Evolutionary conservation across 345 rosid genomes (phyloP).

Genomic region (Rhodomyrtus tomentosa): DNA sequence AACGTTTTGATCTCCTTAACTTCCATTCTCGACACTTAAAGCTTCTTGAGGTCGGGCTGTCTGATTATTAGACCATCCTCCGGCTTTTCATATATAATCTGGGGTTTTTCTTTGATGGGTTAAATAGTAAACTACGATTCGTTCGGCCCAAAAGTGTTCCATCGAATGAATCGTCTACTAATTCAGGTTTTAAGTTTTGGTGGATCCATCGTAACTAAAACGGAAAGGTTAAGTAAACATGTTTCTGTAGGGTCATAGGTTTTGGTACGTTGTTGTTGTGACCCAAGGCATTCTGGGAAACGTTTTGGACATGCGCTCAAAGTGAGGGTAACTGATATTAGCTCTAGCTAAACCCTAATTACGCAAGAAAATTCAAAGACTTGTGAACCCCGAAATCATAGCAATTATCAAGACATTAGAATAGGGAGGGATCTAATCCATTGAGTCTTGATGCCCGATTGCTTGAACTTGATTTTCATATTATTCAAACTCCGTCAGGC

Average conservation of each 20-base stretch:
- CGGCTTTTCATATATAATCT: not conserved
- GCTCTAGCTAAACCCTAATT: not conserved
- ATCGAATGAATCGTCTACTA: not conserved
- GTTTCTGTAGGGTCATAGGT: not conserved
- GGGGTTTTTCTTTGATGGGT: not conserved
- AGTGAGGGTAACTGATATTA: not conserved
- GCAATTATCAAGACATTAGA: not conserved
- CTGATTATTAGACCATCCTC: not conserved
- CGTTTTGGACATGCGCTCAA: not conserved
- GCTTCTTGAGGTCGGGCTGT: not conserved
- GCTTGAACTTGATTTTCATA: not conserved
- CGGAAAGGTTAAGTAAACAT: not conserved
- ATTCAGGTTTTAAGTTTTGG: not conserved
- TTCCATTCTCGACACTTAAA: not conserved
- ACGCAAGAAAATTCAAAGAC: not conserved
- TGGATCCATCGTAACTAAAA: not conserved
- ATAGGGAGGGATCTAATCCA: not conserved
- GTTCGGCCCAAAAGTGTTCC: not conserved
- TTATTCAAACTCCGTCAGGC: not conserved
- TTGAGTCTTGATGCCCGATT: not conserved
- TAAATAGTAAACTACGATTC: not conserved
- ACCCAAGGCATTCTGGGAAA: not conserved
- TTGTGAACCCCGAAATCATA: not conserved
- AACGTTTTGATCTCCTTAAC: not conserved
- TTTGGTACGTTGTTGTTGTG: not conserved